Conservation (phyloP, 768 basidiomycete species). For the Serendipita sp. region DNA sequence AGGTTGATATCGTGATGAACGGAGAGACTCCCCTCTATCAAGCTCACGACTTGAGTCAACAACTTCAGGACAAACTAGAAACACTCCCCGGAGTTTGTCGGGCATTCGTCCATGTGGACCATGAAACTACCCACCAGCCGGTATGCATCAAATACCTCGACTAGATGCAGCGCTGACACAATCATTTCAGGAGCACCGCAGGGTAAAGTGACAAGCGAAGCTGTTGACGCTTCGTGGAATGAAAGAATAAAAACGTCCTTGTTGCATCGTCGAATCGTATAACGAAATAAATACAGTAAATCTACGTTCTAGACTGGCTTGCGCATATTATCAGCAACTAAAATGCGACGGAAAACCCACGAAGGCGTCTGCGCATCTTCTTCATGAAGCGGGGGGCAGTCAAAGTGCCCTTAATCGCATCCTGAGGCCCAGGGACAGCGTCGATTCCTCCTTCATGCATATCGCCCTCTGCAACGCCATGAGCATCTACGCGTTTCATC, state of each 20-base stretch:
- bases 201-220: background rate
- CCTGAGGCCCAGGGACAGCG: background rate
- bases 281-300: background rate
- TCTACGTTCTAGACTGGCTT: background rate
- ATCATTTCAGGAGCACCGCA: constrained; percentile 12
- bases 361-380: background rate
- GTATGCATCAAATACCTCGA: constrained; percentile 20
- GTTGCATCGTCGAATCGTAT: background rate
- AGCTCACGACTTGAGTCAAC: constrained; percentile 72
- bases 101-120: constrained; percentile 91
- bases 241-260: too few relatives aligned
- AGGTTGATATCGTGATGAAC: constrained; percentile 89
- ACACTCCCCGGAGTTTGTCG: constrained; percentile 77
- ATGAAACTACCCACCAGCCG: constrained; percentile 71
- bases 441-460: constrained; percentile 1
- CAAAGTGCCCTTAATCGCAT: background rate
- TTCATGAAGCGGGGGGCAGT: background rate
- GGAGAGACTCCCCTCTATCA: constrained; percentile 73
- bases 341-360: background rate
- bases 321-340: constrained; percentile 6
- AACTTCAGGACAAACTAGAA: constrained; percentile 82
- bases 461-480: background rate
- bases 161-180: background rate
- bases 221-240: too few relatives aligned
- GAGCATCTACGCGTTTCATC: background rate